phyloP scores from a whole-genome alignment of 345 rosid species.

The Aquilaria malaccensis region DNA sequence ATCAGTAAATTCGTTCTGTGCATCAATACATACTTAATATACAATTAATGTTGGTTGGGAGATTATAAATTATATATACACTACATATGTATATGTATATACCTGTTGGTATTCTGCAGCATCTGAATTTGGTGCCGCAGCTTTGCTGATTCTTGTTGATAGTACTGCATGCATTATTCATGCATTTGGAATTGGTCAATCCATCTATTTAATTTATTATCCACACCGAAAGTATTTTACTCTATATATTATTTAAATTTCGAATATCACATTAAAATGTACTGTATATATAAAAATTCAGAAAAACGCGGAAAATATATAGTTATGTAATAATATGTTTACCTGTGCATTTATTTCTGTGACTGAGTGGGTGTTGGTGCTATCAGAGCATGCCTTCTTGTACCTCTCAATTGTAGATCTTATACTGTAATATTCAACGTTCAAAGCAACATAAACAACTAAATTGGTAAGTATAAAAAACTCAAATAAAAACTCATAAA shows the following conservation, averaged over 20 bases:
- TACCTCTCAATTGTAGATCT: conserved; percentile 86
- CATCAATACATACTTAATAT: neutral
- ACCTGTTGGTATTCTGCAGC: conserved; percentile 95
- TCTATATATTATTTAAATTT: neutral
- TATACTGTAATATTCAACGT: conserved; percentile 36
- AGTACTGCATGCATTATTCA: conserved; percentile 41
- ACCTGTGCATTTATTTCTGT: conserved; percentile 99
- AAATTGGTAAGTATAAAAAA: neutral
- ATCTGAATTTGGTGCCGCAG: conserved; percentile 89
- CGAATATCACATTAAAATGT: neutral
- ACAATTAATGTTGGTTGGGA: neutral
- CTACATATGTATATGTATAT: neutral
- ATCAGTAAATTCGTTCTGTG: neutral
- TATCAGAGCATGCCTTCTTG: conserved; percentile 86
- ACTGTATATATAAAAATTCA: neutral
- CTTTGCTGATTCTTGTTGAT: conserved; percentile 96
- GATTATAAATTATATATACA: no score
- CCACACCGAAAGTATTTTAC: neutral
- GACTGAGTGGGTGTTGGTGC: conserved; percentile 45
- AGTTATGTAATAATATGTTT: conserved; percentile 2
- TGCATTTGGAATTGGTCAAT: neutral
- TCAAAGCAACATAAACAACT: neutral
- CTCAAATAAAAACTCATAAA: neutral
- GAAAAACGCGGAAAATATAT: neutral
- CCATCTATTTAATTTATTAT: neutral